Conservation (phyloP, 2,329 filamentous ascomycete species). For the Diaporthe sp. region DNA sequence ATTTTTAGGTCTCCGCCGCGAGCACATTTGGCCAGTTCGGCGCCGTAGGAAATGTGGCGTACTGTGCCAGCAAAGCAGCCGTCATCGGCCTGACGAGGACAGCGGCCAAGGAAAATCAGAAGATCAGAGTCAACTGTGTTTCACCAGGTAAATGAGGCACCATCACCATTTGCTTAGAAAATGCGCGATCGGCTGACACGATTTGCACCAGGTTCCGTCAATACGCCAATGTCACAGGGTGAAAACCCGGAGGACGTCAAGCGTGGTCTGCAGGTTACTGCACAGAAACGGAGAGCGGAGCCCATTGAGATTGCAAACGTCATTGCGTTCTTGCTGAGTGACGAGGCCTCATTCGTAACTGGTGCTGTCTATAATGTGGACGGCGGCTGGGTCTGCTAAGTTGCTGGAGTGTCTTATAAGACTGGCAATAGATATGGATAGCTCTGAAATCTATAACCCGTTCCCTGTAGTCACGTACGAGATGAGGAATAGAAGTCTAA, state of each 20-base stretch:
- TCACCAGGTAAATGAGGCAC: background rate
- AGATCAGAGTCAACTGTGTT: constrained; percentile 12
- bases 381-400: constrained; percentile 69
- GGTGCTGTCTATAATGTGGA: constrained; percentile 86
- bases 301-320: constrained; percentile 6
- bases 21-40: constrained; percentile 16
- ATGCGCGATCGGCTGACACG: background rate
- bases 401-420: background rate
- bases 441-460: background rate
- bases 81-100: constrained; percentile 4
- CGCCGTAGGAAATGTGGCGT: background rate
- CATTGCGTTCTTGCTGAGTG: constrained; percentile 46
- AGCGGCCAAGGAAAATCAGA: constrained; percentile 15
- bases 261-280: constrained; percentile 1
- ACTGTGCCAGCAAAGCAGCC: constrained; percentile 12
- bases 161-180: background rate
- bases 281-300: constrained; percentile 5
- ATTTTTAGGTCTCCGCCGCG: background rate
- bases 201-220: background rate
- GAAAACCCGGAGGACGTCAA: constrained; percentile 10
- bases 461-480: no score
- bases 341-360: constrained; percentile 69
- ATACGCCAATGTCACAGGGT: constrained; percentile 1
- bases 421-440: background rate
- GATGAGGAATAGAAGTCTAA: background rate